Evolutionary conservation across 148 eudicot genomes (phyloP), one percentile per base, ranked within the genome.

Genomic region (Vaccinium darrowii): DNA sequence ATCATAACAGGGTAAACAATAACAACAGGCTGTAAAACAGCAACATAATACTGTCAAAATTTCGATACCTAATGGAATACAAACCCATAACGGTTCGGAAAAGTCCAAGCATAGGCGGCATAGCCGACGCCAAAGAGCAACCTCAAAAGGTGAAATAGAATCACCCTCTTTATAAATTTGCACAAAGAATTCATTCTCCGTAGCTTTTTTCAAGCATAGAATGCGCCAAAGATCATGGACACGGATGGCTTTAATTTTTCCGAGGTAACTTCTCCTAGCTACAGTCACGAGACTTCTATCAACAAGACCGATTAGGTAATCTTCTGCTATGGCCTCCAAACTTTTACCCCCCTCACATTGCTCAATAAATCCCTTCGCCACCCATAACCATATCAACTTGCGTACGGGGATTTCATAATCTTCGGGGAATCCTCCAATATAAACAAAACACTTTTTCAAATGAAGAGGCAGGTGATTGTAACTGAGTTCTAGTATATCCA

Each of bases 161-260:
- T 19, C 4, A 14, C 5, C 0, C 43, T 43, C 0, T 43, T 8
- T 6, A 6, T 21, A 1, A 0, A 33, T 75, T 21, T 0, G 27
- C 25, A 79, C 58, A 25, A 91, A 76, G 56, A 91, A 81, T 39
- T 92, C 88, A 27, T 89, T 87, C 74, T 87, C 87, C 14, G 51
- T 53, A 8, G 88, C 88, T 78, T 85, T 25, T 58, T 58, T 56
- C 53, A 85, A 85, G 84, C 94, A 92, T 15, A 92, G 85, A 33
- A 88, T 91, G 49, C 84, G 92, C 27, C 90, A 47, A 58, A 85
- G 65, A 58, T 92, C 92, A 83, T 92, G 92, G 21, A 92, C 54
- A 11, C 91, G 85, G 47, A 91, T 89, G 0, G 89, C 81, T 84
- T 89, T 92, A 19, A 92, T 81, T 65, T 87, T 75, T 10, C 91